These are phyloP conservation scores for Jatropha multifida DNA, from an alignment of 441 rosid species.

Conservation along the genomic window DNA sequence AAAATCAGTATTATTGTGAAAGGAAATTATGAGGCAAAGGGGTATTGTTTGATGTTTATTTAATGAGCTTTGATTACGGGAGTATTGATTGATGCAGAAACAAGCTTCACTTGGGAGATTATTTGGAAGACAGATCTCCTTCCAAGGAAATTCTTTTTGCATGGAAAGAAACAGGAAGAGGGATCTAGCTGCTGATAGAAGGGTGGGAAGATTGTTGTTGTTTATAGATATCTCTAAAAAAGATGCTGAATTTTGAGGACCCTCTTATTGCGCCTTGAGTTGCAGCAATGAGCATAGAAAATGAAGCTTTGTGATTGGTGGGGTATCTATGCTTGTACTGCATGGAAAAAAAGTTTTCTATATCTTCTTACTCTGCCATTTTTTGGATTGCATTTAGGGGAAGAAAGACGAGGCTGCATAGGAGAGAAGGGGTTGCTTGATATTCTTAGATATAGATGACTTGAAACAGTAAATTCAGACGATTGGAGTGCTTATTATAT, in stretches of 20 bases:
- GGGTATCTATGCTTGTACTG: not conserved
- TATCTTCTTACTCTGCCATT: not conserved
- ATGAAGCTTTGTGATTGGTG: not conserved
- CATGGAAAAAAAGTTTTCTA: not conserved
- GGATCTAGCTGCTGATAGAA: not conserved
- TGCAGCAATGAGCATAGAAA: not conserved
- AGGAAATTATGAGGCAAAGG: no score
- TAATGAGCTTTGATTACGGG: constrained; percentile 1
- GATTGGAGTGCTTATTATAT: not conserved
- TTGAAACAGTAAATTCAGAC: not conserved
- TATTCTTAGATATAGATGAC: not conserved
- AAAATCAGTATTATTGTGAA: not conserved
- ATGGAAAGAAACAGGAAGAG: not conserved
- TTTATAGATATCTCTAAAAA: not conserved
- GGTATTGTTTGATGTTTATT: not conserved
- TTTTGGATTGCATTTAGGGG: not conserved
- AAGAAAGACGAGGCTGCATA: not conserved
- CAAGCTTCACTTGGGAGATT: not conserved
- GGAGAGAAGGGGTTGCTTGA: not conserved
- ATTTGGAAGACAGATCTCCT: not conserved
- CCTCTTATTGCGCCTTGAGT: not conserved
- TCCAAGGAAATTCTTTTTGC: not conserved
- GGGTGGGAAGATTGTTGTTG: not conserved
- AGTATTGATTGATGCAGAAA: not conserved
- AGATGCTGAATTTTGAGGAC: not conserved